Evolutionary conservation across 805 yeast genomes (phyloP).

Genomic region (Lipomyces starkeyi): DNA sequence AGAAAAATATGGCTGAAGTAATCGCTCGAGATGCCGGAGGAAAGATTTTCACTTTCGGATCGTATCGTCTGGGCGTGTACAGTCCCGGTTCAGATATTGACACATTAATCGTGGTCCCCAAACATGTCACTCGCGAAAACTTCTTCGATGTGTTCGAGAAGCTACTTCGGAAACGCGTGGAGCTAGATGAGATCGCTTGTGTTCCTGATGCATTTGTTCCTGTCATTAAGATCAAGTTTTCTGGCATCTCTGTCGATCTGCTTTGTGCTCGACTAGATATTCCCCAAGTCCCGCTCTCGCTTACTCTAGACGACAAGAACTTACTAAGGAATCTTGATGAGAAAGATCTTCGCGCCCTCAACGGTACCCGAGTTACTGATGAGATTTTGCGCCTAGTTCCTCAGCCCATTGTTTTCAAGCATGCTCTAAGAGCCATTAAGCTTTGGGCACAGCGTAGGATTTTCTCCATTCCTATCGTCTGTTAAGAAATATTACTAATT

Average conservation of each 20-base stretch:
- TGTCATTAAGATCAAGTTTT: slow-evolving; percentile 84
- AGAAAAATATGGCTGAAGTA: slow-evolving; percentile 93
- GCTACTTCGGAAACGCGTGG: slow-evolving; percentile 72
- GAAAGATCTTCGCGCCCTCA: slow-evolving; percentile 83
- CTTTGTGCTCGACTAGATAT: slow-evolving; percentile 83
- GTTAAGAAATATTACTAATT: not conserved
- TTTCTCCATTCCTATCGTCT: not conserved
- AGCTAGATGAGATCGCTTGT: slow-evolving; percentile 85
- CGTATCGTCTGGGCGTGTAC: slow-evolving; percentile 92
- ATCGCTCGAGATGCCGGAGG: slow-evolving; percentile 99
- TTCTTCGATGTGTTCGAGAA: slow-evolving; percentile 82
- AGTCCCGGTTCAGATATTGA: slow-evolving; percentile 99
- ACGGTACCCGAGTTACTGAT: slow-evolving; percentile 97
- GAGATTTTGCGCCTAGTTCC: slow-evolving; percentile 90
- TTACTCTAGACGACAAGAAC: slow-evolving; percentile 84
- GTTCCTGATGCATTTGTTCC: slow-evolving; percentile 99
- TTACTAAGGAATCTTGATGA: slow-evolving; percentile 87
- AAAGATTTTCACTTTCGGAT: slow-evolving; percentile 93
- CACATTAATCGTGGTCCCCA: slow-evolving; percentile 94
- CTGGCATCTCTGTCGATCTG: slow-evolving; percentile 92
- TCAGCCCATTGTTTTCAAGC: slow-evolving; percentile 88
- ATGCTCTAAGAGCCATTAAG: slow-evolving; percentile 89
- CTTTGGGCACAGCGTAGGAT: slow-evolving; percentile 85
- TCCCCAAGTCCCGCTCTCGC: slow-evolving; percentile 76
- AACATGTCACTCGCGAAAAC: slow-evolving; percentile 88